Percentiles rank a stretch among this genome's conserved stretches.
Conservation (phyloP, 208 protist genomes). For the Novymonas esmeraldas region DNA sequence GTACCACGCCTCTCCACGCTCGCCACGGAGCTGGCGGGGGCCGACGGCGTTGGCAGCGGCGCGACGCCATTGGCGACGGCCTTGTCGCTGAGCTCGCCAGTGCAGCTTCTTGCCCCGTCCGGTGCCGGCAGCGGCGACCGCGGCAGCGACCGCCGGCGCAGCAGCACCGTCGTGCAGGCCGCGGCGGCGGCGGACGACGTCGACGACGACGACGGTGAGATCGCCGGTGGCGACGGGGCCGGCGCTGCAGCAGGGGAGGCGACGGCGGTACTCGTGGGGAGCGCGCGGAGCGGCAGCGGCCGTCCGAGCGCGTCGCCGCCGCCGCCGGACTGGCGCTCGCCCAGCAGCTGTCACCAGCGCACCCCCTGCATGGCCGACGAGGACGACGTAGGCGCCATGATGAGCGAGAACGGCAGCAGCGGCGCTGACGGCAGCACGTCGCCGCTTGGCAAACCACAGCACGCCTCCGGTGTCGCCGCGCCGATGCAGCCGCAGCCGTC, state of each 20-base stretch:
- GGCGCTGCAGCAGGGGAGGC: background rate
- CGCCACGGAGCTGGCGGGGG: background rate
- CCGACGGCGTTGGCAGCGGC: too few relatives aligned
- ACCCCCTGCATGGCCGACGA: conserved; percentile 77
- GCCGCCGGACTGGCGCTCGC: conserved; percentile 44
- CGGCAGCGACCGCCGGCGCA: conserved; percentile 10
- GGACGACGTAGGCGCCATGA: conserved; percentile 48
- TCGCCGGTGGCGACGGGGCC: background rate
- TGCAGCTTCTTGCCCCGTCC: background rate
- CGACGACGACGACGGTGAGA: background rate
- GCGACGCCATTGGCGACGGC: background rate
- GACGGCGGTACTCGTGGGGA: background rate
- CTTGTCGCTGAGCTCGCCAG: background rate
- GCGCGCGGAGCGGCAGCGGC: background rate
- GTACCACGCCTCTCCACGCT: background rate
- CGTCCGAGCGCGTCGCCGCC: background rate
- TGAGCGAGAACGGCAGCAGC: conserved; percentile 19
- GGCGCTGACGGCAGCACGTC: background rate
- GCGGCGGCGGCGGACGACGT: conserved; percentile 15
- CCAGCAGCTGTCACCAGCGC: conserved; percentile 72
- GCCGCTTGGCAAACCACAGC: background rate
- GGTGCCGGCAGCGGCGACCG: background rate
- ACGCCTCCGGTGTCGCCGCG: background rate
- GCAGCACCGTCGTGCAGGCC: conserved; percentile 14
- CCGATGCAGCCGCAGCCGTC: background rate